Evolutionary conservation across 306 rosid species (phyloP), one percentile per base, ranked within the genome.

Genomic region (Adenanthera pavonina): DNA sequence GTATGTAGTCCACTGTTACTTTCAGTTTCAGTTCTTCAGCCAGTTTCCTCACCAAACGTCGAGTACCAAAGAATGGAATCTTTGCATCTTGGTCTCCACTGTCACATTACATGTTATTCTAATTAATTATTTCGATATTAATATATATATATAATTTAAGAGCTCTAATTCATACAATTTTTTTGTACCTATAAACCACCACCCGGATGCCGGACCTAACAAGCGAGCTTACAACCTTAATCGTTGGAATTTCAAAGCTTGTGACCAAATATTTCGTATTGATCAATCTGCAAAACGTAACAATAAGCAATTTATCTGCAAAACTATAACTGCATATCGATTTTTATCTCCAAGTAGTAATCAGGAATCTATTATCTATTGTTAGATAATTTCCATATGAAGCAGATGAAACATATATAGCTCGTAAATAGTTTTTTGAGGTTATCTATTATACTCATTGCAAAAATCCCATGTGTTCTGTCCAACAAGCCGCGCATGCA

Each of bases 401-500:
- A 25, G 30, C 30, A 0, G 30, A 25, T 6, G 5, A 25, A 25
- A 25, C 30, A 25, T 25, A 25, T 25, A 25, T 43, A 43, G 30
- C 30, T 25, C 1, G 30, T 25, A 25, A 25, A 25, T 25, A 25
- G 1, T 25, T 25, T 25, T 25, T 25, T 25, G 0, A 25, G 30
- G 30, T 25, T 43, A 9, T 43, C 3, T 20, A 6, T 4, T 2
- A 16, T 87, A 89, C 92, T 33, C 9, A 88, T 86, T 89, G 81
- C 90, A 89, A 19, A 72, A 56, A 5, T 62, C 78, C 84, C 86
- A 85, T 48, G 4, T 66, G 8, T 74, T 76, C 41, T 81, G 78
- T 30, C 88, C 82, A 6, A 89, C 79, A 41, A 89, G 89, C 77
- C 62, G 80, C 30, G 90, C 89, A 72, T 85, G 92, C 43, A 89